phyloP scores from a whole-genome alignment of 345 rosid species.

The Camelina neglecta region DNA sequence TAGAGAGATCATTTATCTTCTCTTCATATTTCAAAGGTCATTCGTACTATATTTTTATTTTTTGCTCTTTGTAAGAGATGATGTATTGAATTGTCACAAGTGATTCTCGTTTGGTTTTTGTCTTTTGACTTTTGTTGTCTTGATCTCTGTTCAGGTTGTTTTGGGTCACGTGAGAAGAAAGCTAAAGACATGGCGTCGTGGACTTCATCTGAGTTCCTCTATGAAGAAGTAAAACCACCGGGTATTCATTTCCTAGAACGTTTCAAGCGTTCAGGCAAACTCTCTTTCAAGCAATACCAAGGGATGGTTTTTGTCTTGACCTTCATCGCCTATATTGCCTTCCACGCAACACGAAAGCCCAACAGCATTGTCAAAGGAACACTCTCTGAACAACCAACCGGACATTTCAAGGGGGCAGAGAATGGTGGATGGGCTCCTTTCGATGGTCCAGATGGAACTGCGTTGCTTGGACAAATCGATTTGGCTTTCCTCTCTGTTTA shows the following conservation, averaged over 20 bases:
- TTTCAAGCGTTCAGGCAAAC: constrained; percentile 48
- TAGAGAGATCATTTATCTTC: constrained; percentile 6
- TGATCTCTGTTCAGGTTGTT: constrained; percentile 16
- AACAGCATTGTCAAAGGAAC: constrained; percentile 90
- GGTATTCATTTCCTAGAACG: constrained; percentile 67
- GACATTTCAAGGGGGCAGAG: constrained; percentile 31
- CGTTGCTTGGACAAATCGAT: constrained; percentile 80
- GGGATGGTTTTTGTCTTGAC: constrained; percentile 75
- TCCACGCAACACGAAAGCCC: constrained; percentile 84
- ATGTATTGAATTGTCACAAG: not conserved
- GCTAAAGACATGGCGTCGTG: constrained; percentile 38
- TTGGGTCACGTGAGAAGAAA: constrained; percentile 12
- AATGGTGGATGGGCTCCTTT: constrained; percentile 91
- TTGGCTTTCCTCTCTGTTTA: constrained; percentile 77
- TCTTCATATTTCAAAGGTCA: constrained; percentile 16
- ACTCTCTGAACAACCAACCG: constrained; percentile 59
- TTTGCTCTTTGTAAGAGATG: not conserved
- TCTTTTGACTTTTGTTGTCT: constrained; percentile 17
- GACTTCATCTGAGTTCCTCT: constrained; percentile 45
- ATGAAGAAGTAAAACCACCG: constrained; percentile 53
- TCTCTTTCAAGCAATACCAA: constrained; percentile 73
- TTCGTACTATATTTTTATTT: not conserved
- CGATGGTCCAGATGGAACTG: constrained; percentile 68
- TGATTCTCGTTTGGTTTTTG: constrained; percentile 9
- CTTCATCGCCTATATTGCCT: constrained; percentile 73